A percentile compares a stretch with the other conserved stretches of the same genome.
These are phyloP conservation scores for Alternaria gansuensis DNA, from an alignment of 2,329 filamentous ascomycete genomes.

Conservation along the genomic window DNA sequence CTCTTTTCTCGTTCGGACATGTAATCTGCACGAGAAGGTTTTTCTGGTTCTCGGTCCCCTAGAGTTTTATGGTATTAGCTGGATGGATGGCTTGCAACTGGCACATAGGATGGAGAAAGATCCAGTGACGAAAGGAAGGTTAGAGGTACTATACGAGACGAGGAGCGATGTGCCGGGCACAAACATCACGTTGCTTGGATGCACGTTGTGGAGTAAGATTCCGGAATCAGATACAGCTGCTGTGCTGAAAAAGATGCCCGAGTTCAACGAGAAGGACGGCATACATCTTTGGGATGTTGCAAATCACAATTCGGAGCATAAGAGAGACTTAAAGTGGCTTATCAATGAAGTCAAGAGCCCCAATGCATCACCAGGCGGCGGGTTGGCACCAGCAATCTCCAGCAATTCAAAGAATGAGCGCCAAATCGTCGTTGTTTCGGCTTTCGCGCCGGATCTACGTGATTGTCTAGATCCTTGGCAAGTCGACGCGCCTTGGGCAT, in stretches of 20 bases:
- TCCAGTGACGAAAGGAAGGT: constrained; percentile 40
- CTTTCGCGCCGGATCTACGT: constrained; percentile 65
- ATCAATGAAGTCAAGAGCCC: constrained; percentile 47
- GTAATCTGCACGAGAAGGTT: constrained; percentile 43
- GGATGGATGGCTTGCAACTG: constrained; percentile 38
- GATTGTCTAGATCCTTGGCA: constrained; percentile 62
- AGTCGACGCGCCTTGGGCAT: constrained; percentile 57
- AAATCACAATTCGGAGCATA: constrained; percentile 61
- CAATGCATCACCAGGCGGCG: constrained; percentile 19
- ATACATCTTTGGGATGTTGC: constrained; percentile 63
- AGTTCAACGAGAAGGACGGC: constrained; percentile 58
- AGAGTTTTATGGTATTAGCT: constrained; percentile 40
- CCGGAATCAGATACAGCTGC: constrained; percentile 50
- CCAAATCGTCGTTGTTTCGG: constrained; percentile 63
- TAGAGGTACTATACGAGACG: constrained; percentile 58
- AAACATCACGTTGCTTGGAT: constrained; percentile 63
- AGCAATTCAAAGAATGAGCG: constrained; percentile 11
- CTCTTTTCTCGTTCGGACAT: constrained; percentile 41
- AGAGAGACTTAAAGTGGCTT: constrained; percentile 63
- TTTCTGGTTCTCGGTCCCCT: constrained; percentile 42
- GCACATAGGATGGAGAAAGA: constrained; percentile 43
- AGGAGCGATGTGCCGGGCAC: constrained; percentile 55
- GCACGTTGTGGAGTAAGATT: constrained; percentile 66
- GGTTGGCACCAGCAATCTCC: constrained; percentile 12
- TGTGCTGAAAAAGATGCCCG: constrained; percentile 60